Evolutionary conservation across 2,329 filamentous ascomycete genomes (phyloP), one percentile per base, ranked within the genome.

Genomic region (Aspergillus novofumigatus): DNA sequence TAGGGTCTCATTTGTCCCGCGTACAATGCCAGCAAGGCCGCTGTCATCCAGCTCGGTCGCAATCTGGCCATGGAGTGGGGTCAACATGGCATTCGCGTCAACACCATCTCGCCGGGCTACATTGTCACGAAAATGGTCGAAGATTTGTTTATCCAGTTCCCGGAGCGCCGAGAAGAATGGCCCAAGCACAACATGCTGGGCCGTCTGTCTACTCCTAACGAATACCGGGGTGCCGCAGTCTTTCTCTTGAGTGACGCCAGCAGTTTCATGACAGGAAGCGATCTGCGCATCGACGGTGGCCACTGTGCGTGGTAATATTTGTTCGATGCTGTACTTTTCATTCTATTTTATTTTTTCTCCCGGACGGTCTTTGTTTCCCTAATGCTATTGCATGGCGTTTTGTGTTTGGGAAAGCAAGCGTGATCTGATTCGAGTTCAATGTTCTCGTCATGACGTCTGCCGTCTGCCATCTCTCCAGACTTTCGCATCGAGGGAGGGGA

Each of bases 121-220:
- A 79, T 80, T 57, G 72, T 76, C 52, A 78, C 77, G 3, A 69
- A 75, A 44, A 78, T 79, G 76, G 76, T 78, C 9, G 75, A 76
- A 64, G 68, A 73, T 38, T 63, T 78, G 29, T 77, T 77, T 53
- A 47, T 70, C 11, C 80, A 86, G 52, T 96, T 89, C 89, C 85
- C 89, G 4, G 86, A 83, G 64, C 87, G 92, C 71, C 94, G 93
- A 72, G 92, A 70, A 8, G 82, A 86, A 59, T 96, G 92, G 92
- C 85, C 89, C 17, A 87, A 82, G 65, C 87, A 93, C 75, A 96
- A 95, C 75, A 94, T 96, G 91, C 80, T 96, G 53, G 86, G 83
- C 28, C 81, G 85, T 35, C 77, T 91, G 58, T 89, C 86, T 67
- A 76, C 75, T 23, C 87, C 88, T 0, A 78, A 85, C 51, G 88